Base-by-base conservation (phyloP, 1,284 basidiomycete genomes). In the Puccinia triticina region DNA sequence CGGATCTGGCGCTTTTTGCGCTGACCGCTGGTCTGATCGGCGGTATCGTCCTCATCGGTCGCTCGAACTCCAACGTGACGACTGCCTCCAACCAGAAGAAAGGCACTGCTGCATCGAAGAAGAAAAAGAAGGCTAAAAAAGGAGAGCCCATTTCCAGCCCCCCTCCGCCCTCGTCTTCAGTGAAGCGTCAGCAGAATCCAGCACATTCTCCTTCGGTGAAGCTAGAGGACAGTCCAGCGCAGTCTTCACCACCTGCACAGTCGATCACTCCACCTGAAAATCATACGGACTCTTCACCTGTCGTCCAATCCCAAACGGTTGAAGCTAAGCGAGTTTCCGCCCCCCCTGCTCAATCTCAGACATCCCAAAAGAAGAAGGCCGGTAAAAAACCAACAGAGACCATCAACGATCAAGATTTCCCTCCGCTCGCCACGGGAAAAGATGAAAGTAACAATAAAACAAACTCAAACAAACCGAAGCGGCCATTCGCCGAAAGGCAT, bases 401-500 rank as follows among this genome's bases (percentile, higher is more conserved):
- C 2, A 74, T 53, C 50, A n/a, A 34, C 34, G 29, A 74, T 34
- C 50, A 37, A 48, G 78, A 81, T 11, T 81, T 80, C 43, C 78
- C 78, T 46, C 53, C 67, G 34, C 69, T 72, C 16, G 40, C 37
- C 34, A 14, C 46, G 21, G 32, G 11, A 18, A 61, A 55, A 40
- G 57, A 67, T 37, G 29, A 69, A 74, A 32, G 23, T 67, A 37
- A 37, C 7, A 59, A 59, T 34, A 29, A 55, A 37, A 37, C 29
- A 23, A 69, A 80, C 59, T 43, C 57, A 55, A 48, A 46, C 50
- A 79, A 79, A 59, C 78, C 67, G 37, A 72, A 59, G 55, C 29
- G 78, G n/a, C 78, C 78, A 11, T 81, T 59, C 66, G 78, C 78
- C 23, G 78, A 81, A 73, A 69, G 69, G 32, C 55, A 59, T 46